Conservation (phyloP, 164 flowering plant species). For the Berberis thunbergii region DNA sequence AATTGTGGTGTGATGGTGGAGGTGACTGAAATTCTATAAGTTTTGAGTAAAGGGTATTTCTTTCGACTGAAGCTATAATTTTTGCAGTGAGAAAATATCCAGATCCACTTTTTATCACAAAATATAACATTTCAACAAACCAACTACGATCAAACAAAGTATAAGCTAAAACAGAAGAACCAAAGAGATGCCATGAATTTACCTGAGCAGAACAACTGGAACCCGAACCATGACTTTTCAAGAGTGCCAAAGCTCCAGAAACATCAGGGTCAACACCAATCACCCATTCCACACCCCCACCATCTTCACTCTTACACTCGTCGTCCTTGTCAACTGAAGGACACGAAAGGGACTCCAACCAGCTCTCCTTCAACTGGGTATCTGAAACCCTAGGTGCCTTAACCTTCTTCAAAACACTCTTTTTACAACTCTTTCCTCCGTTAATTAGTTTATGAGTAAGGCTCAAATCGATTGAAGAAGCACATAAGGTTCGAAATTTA, state of each 20-base stretch:
- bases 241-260: slow-evolving; percentile 75
- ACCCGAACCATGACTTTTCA: slow-evolving; percentile 34
- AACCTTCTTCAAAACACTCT: slow-evolving; percentile 4
- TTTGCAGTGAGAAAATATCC: too few species aligned
- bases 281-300: slow-evolving; percentile 30
- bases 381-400: slow-evolving; percentile 13
- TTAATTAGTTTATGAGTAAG: slow-evolving; percentile 2
- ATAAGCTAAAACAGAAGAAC: background rate
- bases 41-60: background rate
- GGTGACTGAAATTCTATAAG: background rate
- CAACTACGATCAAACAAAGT: background rate
- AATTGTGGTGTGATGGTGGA: background rate
- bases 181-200: background rate
- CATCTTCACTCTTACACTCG: background rate
- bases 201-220: slow-evolving; percentile 57
- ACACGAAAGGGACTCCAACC: slow-evolving; percentile 62
- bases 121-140: background rate
- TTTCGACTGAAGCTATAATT: background rate
- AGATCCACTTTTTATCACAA: background rate
- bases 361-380: slow-evolving; percentile 42
- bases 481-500: slow-evolving; percentile 7
- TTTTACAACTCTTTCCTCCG: slow-evolving; percentile 3
- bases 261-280: slow-evolving; percentile 84
- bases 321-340: slow-evolving; percentile 19
- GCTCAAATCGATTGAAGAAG: slow-evolving; percentile 5